Evolutionary conservation across 371 early-diverging fungal species (phyloP).

Genomic region (Massospora cicadina): DNA sequence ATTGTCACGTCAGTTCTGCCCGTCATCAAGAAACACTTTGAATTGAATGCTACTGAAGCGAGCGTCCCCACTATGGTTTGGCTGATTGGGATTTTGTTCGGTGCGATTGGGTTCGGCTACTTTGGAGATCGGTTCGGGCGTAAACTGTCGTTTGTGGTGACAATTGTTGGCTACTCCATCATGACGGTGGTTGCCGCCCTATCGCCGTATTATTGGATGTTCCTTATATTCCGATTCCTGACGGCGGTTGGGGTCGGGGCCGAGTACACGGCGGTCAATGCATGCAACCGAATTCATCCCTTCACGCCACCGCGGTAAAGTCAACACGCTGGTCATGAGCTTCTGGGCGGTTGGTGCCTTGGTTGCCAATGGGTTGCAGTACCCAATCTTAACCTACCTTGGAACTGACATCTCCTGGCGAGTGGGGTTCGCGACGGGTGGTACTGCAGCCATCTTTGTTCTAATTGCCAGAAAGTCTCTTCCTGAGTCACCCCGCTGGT

Average conservation of each 20-base stretch:
- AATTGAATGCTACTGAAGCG: conserved; percentile 7
- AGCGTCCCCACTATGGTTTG: conserved; percentile 11
- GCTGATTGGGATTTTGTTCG: conserved; percentile 11
- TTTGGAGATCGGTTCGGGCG: conserved; percentile 10
- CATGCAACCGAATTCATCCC: conserved; percentile 13
- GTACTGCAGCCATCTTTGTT: conserved; percentile 7
- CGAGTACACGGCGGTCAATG: conserved; percentile 13
- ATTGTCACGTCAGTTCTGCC: conserved; percentile 10
- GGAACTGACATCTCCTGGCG: conserved; percentile 8
- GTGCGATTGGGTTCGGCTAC: conserved; percentile 12
- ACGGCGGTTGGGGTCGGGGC: conserved; percentile 14
- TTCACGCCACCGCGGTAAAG: conserved; percentile 10
- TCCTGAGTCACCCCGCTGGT: conserved; percentile 13
- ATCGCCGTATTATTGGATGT: conserved; percentile 9
- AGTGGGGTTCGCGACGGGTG: no score
- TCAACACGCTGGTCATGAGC: conserved; percentile 11
- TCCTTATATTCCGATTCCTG: conserved; percentile 12
- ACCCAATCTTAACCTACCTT: conserved; percentile 10
- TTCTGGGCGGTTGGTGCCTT: conserved; percentile 13
- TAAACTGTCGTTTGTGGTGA: conserved; percentile 11
- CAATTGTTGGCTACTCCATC: conserved; percentile 10
- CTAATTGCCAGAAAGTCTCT: not conserved
- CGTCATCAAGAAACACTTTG: conserved; percentile 9
- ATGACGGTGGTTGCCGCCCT: conserved; percentile 11
- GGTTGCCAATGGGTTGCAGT: conserved; percentile 8